Conservation (phyloP, 441 rosid genomes). For the Pelargonium fulgidum region DNA sequence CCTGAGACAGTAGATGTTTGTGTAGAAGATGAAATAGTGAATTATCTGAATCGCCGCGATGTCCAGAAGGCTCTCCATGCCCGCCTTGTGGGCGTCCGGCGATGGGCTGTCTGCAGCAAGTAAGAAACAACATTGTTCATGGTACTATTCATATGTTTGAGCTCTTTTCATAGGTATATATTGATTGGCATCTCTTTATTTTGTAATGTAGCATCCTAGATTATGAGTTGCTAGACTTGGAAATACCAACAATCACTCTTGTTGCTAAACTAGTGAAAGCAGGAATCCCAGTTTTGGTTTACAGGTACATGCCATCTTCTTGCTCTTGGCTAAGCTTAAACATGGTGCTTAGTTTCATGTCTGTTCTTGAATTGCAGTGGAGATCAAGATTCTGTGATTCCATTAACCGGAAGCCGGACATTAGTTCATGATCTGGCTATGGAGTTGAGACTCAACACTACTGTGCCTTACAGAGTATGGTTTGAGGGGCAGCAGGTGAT, state of each 20-base stretch:
- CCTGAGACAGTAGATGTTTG: constrained; percentile 81
- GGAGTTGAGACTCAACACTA: constrained; percentile 51
- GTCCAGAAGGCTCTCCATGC: constrained; percentile 93
- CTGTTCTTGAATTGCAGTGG: constrained; percentile 44
- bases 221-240: constrained; percentile 67
- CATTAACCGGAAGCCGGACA: constrained; percentile 78
- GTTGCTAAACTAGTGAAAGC: constrained; percentile 59
- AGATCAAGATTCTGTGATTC: constrained; percentile 95
- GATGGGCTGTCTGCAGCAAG: constrained; percentile 93
- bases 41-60: constrained; percentile 75
- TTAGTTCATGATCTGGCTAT: constrained; percentile 55
- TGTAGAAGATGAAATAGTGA: constrained; percentile 86
- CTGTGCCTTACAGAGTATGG: constrained; percentile 89
- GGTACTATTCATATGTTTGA: neutral
- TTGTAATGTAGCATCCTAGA: constrained; percentile 51
- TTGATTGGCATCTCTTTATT: constrained; percentile 5
- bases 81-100: constrained; percentile 64
- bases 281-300: constrained; percentile 71
- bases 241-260: constrained; percentile 61
- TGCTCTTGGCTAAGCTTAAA: neutral
- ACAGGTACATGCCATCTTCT: constrained; percentile 47
- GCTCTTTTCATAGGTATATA: constrained; percentile 8
- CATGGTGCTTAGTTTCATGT: constrained; percentile 1
- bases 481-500: constrained; percentile 82
- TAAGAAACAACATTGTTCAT: constrained; percentile 23